phyloP scores from a whole-genome alignment of 2,329 filamentous ascomycete species.

The Drechslerella dactyloides region DNA sequence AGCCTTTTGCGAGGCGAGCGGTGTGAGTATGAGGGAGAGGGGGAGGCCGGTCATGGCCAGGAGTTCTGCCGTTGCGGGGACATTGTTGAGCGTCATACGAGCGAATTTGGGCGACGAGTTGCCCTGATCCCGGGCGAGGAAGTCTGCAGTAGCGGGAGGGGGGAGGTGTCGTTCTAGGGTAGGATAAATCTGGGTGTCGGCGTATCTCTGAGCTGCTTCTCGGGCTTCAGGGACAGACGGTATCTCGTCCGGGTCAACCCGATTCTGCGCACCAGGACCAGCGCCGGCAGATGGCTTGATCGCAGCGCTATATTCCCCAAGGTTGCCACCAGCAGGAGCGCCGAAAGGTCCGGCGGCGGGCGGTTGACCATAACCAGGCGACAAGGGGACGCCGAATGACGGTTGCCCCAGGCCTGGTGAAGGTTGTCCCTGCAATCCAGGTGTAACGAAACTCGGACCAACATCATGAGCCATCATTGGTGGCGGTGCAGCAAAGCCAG shows the following conservation, averaged over 20 bases:
- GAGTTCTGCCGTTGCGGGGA: slow-evolving; percentile 81
- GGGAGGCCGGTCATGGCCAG: slow-evolving; percentile 81
- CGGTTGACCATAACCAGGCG: slow-evolving; percentile 57
- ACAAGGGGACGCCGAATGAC: slow-evolving; percentile 61
- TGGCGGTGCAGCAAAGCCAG: slow-evolving; percentile 53
- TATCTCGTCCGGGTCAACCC: slow-evolving; percentile 88
- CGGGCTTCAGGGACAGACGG: slow-evolving; percentile 87
- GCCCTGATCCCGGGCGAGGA: slow-evolving; percentile 93
- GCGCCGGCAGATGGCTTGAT: slow-evolving; percentile 60
- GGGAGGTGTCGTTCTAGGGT: slow-evolving; percentile 94
- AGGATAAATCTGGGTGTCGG: slow-evolving; percentile 84
- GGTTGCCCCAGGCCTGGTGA: slow-evolving; percentile 57
- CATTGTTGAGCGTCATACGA: slow-evolving; percentile 89
- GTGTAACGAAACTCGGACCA: slow-evolving; percentile 40
- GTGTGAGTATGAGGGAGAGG: slow-evolving; percentile 85
- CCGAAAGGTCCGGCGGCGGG: slow-evolving; percentile 57
- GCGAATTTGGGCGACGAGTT: slow-evolving; percentile 95
- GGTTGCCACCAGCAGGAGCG: slow-evolving; percentile 56
- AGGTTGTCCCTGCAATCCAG: slow-evolving; percentile 33
- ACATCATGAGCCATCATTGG: slow-evolving; percentile 43
- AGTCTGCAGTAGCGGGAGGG: slow-evolving; percentile 84
- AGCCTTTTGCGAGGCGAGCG: slow-evolving; percentile 78
- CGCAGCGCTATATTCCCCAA: slow-evolving; percentile 52
- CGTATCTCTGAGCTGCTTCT: slow-evolving; percentile 82
- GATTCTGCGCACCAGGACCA: slow-evolving; percentile 69